Conservation (phyloP, 1,284 basidiomycete species). For the Heterobasidion annosum region DNA sequence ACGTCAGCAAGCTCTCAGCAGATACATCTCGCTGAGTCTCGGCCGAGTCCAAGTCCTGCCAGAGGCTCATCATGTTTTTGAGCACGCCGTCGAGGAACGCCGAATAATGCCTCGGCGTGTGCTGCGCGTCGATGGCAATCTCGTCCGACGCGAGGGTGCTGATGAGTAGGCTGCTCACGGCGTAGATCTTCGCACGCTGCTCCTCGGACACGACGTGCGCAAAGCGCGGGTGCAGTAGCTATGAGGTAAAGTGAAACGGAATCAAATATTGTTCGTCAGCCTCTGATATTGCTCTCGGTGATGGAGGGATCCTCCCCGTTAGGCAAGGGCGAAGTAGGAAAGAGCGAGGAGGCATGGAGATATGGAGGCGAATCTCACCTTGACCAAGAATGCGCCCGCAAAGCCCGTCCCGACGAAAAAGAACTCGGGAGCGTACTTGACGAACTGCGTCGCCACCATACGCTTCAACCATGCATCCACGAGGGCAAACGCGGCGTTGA, state of each 20-base stretch:
- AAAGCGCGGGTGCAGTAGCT: constrained; percentile 21
- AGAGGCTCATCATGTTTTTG: background rate
- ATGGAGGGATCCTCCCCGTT: too few species aligned
- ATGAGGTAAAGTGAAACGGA: background rate
- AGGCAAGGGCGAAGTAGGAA: too few species aligned
- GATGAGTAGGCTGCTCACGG: constrained; percentile 16
- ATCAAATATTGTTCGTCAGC: background rate
- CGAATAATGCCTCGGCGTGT: constrained; percentile 20
- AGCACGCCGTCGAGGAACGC: constrained; percentile 14
- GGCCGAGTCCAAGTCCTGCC: background rate
- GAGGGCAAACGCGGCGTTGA: constrained; percentile 20
- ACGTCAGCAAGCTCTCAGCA: too few species aligned
- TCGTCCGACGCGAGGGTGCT: constrained; percentile 14
- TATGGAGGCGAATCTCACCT: constrained; percentile 12
- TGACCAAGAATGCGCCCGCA: constrained; percentile 27
- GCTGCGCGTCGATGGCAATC: constrained; percentile 16
- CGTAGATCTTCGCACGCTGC: constrained; percentile 18
- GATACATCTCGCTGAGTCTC: too few species aligned
- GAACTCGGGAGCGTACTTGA: constrained; percentile 32
- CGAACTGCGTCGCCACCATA: constrained; percentile 19
- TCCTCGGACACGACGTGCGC: constrained; percentile 14
- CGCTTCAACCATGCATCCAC: constrained; percentile 20
- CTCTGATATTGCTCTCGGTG: background rate
- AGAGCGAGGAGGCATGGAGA: too few species aligned
- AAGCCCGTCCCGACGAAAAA: constrained; percentile 32